Percentiles rank a stretch among this genome's conserved stretches.
These are phyloP conservation scores for Panus rudis DNA, from an alignment of 768 basidiomycete species.

Conservation along the genomic window DNA sequence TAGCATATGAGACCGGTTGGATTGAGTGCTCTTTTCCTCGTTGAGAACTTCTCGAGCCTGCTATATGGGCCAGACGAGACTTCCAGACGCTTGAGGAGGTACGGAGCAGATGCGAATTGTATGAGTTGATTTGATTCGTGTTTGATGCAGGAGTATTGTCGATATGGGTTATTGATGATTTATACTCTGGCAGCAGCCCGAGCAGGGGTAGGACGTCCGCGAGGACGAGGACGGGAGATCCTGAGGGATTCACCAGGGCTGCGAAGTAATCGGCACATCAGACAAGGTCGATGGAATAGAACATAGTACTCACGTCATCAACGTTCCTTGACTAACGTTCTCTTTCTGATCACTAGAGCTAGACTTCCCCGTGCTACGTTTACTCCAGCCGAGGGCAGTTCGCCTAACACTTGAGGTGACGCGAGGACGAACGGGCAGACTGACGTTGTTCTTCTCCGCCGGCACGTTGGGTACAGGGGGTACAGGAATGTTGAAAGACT, in stretches of 20 bases:
- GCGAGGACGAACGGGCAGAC: slow-evolving; percentile 35
- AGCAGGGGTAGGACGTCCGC: slow-evolving; percentile 33
- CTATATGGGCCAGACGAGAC: background rate
- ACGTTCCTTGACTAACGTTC: slow-evolving; percentile 33
- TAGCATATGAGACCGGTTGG: slow-evolving; percentile 1
- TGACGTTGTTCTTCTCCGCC: slow-evolving; percentile 24
- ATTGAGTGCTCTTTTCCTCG: background rate
- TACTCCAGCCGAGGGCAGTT: slow-evolving; percentile 56
- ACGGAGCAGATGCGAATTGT: background rate
- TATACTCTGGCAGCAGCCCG: slow-evolving; percentile 21
- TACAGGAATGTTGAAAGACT: too few relatives aligned
- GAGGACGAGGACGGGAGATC: slow-evolving; percentile 40
- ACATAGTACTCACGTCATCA: slow-evolving; percentile 47
- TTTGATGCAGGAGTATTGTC: background rate
- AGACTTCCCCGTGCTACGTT: slow-evolving; percentile 48
- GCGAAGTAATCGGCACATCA: background rate
- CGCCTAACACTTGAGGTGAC: slow-evolving; percentile 51
- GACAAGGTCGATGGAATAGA: background rate
- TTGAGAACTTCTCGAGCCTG: background rate
- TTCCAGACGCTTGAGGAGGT: background rate
- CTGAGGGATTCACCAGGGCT: slow-evolving; percentile 37
- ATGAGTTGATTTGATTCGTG: slow-evolving; percentile 1
- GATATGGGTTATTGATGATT: slow-evolving; percentile 5
- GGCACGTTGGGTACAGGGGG: slow-evolving; percentile 27
- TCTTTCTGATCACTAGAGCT: slow-evolving; percentile 34